These are phyloP conservation scores for Diospyros lotus DNA, from an alignment of 148 eudicot genomes.

Conservation along the genomic window DNA sequence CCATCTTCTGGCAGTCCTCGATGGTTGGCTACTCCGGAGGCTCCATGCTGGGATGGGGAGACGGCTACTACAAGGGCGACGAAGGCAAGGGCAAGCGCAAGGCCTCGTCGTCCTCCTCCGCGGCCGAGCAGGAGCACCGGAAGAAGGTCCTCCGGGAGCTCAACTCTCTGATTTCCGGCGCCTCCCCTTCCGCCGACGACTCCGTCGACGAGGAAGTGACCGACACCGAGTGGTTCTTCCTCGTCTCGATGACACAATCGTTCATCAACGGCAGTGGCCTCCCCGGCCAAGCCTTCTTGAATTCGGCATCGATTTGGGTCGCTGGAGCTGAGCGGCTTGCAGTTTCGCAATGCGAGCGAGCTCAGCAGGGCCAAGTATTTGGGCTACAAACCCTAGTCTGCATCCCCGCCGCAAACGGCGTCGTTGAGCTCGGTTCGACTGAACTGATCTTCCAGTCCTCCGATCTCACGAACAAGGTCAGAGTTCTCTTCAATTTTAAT, in stretches of 20 bases:
- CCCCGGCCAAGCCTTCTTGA: slow-evolving; percentile 58
- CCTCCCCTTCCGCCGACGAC: slow-evolving; percentile 21
- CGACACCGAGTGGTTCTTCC: slow-evolving; percentile 81
- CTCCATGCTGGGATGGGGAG: slow-evolving; percentile 69
- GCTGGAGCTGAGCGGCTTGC: slow-evolving; percentile 45
- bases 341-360: slow-evolving; percentile 43
- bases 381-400: slow-evolving; percentile 69
- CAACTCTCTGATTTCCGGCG: slow-evolving; percentile 69
- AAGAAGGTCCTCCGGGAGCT: slow-evolving; percentile 73
- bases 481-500: slow-evolving; percentile 40
- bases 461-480: slow-evolving; percentile 48
- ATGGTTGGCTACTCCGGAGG: slow-evolving; percentile 29
- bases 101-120: slow-evolving; percentile 12
- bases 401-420: slow-evolving; percentile 52
- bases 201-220: slow-evolving; percentile 66
- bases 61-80: slow-evolving; percentile 80
- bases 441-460: slow-evolving; percentile 43
- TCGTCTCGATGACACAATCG: slow-evolving; percentile 73
- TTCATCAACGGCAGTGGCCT: slow-evolving; percentile 54
- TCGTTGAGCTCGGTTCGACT: slow-evolving; percentile 66
- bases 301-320: slow-evolving; percentile 50
- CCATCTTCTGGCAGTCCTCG: slow-evolving; percentile 85
- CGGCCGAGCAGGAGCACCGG: slow-evolving; percentile 71
- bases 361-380: slow-evolving; percentile 42
- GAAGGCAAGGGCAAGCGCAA: slow-evolving; percentile 14